A percentile compares a stretch with the other conserved stretches of the same genome.
phyloP scores from a whole-genome alignment of 73 alveolate genomes.

The Halteria grandinella region DNA sequence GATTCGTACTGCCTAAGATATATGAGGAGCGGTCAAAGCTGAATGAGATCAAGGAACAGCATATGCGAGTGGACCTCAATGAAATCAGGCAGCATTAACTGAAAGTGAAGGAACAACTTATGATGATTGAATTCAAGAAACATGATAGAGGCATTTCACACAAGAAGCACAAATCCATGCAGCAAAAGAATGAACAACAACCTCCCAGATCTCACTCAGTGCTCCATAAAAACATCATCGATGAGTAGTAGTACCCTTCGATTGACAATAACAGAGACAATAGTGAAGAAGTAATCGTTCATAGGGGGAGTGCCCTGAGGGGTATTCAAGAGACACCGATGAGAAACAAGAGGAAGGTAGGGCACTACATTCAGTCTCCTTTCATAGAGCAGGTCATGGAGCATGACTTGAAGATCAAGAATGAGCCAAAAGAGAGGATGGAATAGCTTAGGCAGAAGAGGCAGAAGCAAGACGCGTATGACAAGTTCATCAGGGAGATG shows the following conservation, averaged over 20 bases:
- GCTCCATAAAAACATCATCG: neutral
- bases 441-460: neutral
- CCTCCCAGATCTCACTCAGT: neutral
- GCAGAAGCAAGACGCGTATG: constrained; percentile 31
- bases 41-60: neutral
- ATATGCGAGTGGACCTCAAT: neutral
- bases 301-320: too few species aligned
- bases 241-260: neutral
- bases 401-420: too few species aligned
- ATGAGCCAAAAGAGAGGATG: neutral
- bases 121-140: neutral
- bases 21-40: neutral
- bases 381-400: too few species aligned
- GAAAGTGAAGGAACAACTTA: neutral
- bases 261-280: neutral
- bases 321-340: too few species aligned
- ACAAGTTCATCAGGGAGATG: constrained; percentile 21
- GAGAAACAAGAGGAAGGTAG: too few species aligned
- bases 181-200: neutral
- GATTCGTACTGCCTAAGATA: constrained; percentile 18
- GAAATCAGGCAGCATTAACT: constrained; percentile 10
- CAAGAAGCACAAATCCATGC: too few species aligned
- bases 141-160: neutral
- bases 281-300: neutral
- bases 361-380: too few species aligned